phyloP scores from a whole-genome alignment of 306 rosid species.

The Corylus heterophylla region DNA sequence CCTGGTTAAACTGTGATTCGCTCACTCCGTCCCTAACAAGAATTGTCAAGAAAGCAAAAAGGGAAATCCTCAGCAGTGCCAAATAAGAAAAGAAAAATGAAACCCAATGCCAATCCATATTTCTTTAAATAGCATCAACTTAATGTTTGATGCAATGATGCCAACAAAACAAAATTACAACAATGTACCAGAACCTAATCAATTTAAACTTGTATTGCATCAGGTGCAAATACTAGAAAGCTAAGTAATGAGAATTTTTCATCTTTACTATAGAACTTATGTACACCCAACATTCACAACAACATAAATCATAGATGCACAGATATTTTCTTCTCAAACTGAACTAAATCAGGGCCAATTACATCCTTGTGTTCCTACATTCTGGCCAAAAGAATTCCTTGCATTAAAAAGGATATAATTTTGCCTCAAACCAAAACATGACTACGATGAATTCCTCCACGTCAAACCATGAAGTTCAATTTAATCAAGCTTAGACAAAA shows the following conservation, averaged over 20 bases:
- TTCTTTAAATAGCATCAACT: not conserved
- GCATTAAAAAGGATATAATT: not conserved
- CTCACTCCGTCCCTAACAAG: conserved; percentile 84
- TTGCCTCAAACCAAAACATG: not conserved
- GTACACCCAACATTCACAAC: not conserved
- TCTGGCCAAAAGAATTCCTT: not conserved
- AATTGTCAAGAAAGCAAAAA: conserved; percentile 19
- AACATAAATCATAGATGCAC: not conserved
- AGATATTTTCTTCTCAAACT: not conserved
- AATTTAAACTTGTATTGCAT: not conserved
- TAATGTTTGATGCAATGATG: not conserved
- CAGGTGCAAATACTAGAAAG: not conserved
- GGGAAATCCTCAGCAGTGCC: conserved; percentile 7
- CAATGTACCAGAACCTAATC: not conserved
- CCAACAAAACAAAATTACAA: conserved; percentile 8
- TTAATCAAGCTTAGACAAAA: not conserved
- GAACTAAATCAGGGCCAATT: not conserved
- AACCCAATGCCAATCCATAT: conserved; percentile 19
- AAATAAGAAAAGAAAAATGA: conserved; percentile 6
- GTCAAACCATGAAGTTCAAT: too few species aligned
- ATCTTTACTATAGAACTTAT: not conserved
- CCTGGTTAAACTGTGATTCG: conserved; percentile 88
- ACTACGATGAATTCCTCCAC: too few species aligned
- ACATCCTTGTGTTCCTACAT: not conserved
- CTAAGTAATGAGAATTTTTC: not conserved